Evolutionary conservation across 2,329 filamentous ascomycete species (phyloP).

Genomic region (Botrytis paeoniae): DNA sequence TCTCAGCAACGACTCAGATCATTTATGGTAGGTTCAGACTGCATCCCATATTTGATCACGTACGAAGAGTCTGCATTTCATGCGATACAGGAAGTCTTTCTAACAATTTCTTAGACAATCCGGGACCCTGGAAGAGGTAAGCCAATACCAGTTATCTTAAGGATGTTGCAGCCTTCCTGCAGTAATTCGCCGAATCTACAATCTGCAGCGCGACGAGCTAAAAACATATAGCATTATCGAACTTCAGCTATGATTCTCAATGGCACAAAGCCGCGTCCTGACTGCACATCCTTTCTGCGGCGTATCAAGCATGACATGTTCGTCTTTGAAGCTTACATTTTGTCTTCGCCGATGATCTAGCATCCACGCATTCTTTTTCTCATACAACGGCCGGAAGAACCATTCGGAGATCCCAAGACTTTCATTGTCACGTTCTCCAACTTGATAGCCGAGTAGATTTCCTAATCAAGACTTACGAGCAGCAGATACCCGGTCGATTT

Average conservation of each 20-base stretch:
- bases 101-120: neutral
- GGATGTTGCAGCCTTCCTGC: conserved; percentile 2
- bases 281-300: conserved; percentile 13
- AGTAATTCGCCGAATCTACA: conserved; percentile 17
- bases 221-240: conserved; percentile 2
- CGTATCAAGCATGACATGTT: conserved; percentile 16
- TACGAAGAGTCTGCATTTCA: neutral
- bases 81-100: neutral
- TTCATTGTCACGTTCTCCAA: conserved; percentile 11
- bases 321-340: conserved; percentile 12
- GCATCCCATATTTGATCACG: conserved; percentile 3
- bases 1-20: conserved; percentile 4
- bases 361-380: neutral
- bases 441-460: neutral
- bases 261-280: neutral
- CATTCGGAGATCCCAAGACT: neutral
- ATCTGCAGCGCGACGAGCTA: neutral
- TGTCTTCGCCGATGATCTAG: conserved; percentile 16
- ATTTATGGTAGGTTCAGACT: neutral
- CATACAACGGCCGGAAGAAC: conserved; percentile 15
- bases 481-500: conserved; percentile 6
- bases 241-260: conserved; percentile 1
- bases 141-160: neutral
- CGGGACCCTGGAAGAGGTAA: conserved; percentile 13
- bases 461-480: conserved; percentile 17